A percentile compares a stretch with the other conserved stretches of the same genome.
Conservation (phyloP, 352 stramenopile species). For the Phytophthora vignae region DNA sequence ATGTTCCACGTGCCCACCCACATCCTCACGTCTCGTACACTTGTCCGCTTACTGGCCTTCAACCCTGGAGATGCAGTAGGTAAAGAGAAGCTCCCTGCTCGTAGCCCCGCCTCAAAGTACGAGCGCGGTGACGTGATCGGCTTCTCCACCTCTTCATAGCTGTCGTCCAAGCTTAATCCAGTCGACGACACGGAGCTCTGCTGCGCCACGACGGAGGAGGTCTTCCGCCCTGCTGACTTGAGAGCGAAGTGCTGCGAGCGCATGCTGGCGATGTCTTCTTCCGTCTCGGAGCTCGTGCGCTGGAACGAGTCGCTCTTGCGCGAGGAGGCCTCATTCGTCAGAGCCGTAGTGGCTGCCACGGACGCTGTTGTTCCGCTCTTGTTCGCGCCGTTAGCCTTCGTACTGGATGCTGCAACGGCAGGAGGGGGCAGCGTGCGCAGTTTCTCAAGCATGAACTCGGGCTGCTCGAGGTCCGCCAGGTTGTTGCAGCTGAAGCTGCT, state of each 20-base stretch:
- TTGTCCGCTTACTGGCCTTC: conserved; percentile 45
- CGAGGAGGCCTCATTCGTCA: conserved; percentile 28
- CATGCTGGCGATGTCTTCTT: conserved; percentile 46
- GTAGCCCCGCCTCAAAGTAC: conserved; percentile 66
- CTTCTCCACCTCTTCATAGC: conserved; percentile 26
- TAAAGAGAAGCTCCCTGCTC: conserved; percentile 49
- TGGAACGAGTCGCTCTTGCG: conserved; percentile 66
- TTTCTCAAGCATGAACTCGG: conserved; percentile 52
- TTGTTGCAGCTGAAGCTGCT: conserved; percentile 89
- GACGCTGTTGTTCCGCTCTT: conserved; percentile 43
- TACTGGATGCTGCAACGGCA: conserved; percentile 21
- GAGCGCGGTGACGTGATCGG: conserved; percentile 70
- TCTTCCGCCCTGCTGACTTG: conserved; percentile 17
- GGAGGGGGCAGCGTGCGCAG: conserved; percentile 27
- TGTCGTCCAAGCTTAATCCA: conserved; percentile 43
- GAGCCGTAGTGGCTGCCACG: conserved; percentile 27
- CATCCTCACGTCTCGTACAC: conserved; percentile 65
- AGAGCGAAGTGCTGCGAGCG: conserved; percentile 53
- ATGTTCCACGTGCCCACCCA: conserved; percentile 92
- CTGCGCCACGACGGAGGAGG: conserved; percentile 18
- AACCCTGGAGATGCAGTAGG: conserved; percentile 26
- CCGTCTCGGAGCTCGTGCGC: conserved; percentile 41
- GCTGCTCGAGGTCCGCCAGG: conserved; percentile 67
- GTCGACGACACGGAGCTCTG: conserved; percentile 34
- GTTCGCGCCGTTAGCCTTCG: conserved; percentile 46